Evolutionary conservation across 805 yeast genomes (phyloP).

Genomic region (Wickerhamiella shivajii): DNA sequence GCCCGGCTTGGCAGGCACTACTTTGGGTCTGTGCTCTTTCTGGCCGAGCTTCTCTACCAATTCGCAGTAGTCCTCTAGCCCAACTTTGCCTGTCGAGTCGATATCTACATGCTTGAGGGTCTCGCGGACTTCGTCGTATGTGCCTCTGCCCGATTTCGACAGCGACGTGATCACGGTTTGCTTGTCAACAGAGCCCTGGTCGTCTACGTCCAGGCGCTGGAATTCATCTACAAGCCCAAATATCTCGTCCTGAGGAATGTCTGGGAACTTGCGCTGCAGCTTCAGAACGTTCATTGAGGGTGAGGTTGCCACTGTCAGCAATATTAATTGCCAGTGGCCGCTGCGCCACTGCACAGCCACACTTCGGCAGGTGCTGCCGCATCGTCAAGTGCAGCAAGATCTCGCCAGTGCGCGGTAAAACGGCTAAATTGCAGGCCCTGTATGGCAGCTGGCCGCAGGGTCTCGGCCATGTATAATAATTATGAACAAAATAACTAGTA

Average conservation of each 20-base stretch:
- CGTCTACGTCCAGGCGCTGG: constrained; percentile 65
- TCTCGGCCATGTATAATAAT: too few relatives aligned
- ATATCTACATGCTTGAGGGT: constrained; percentile 81
- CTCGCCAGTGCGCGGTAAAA: too few relatives aligned
- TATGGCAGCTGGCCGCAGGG: too few relatives aligned
- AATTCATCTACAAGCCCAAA: constrained; percentile 77
- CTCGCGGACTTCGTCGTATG: constrained; percentile 88
- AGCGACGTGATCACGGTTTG: constrained; percentile 76
- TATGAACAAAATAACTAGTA: too few relatives aligned
- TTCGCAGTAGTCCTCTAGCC: constrained; percentile 82
- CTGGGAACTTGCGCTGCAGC: constrained; percentile 69
- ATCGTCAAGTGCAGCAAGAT: too few relatives aligned
- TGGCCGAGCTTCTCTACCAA: constrained; percentile 71
- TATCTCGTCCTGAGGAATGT: constrained; percentile 71
- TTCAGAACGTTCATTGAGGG: constrained; percentile 47
- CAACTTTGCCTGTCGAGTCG: constrained; percentile 95
- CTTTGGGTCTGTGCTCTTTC: constrained; percentile 10
- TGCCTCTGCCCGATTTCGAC: constrained; percentile 59
- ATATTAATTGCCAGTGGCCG: too few relatives aligned
- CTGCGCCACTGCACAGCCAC: too few relatives aligned
- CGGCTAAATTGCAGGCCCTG: too few relatives aligned
- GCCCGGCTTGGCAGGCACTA: constrained; percentile 8
- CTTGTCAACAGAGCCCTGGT: constrained; percentile 89
- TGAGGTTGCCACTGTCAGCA: too few relatives aligned
- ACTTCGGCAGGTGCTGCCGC: too few relatives aligned